phyloP scores from a whole-genome alignment of 805 yeast genomes.

The Starmerella floricola region DNA sequence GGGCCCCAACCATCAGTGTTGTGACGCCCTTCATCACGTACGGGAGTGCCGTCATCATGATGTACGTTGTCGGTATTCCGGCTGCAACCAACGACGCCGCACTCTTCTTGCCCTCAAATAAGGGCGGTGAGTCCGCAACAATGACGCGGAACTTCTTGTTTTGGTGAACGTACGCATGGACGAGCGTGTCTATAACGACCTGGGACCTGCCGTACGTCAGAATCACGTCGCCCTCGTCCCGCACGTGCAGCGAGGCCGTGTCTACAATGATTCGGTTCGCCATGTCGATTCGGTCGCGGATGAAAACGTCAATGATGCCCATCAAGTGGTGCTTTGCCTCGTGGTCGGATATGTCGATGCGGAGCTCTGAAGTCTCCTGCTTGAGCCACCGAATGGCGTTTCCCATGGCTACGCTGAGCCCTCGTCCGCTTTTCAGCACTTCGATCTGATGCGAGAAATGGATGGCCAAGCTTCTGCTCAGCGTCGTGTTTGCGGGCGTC shows the following conservation, averaged over 20 bases:
- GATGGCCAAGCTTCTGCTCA: slow-evolving; percentile 77
- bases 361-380: slow-evolving; percentile 75
- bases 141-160: slow-evolving; percentile 62
- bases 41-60: slow-evolving; percentile 63
- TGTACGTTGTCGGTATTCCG: slow-evolving; percentile 66
- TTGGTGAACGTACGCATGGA: slow-evolving; percentile 49
- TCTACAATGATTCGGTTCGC: slow-evolving; percentile 75
- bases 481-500: slow-evolving; percentile 75
- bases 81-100: slow-evolving; percentile 49
- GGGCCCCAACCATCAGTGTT: slow-evolving; percentile 88
- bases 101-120: slow-evolving; percentile 80
- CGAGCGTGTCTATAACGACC: slow-evolving; percentile 64
- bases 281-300: slow-evolving; percentile 71
- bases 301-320: slow-evolving; percentile 63
- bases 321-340: slow-evolving; percentile 54
- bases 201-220: slow-evolving; percentile 81
- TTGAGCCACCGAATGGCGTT: slow-evolving; percentile 95
- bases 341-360: slow-evolving; percentile 55
- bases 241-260: slow-evolving; percentile 64
- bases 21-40: slow-evolving; percentile 78
- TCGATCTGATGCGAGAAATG: slow-evolving; percentile 89
- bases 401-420: slow-evolving; percentile 89
- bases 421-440: slow-evolving; percentile 78
- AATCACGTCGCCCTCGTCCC: slow-evolving; percentile 57
- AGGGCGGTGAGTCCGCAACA: slow-evolving; percentile 84